A percentile compares a stretch with the other conserved stretches of the same genome.
Evolutionary conservation across 78 protist species (phyloP).

Genomic region (Dictyostelium firmibasis): DNA sequence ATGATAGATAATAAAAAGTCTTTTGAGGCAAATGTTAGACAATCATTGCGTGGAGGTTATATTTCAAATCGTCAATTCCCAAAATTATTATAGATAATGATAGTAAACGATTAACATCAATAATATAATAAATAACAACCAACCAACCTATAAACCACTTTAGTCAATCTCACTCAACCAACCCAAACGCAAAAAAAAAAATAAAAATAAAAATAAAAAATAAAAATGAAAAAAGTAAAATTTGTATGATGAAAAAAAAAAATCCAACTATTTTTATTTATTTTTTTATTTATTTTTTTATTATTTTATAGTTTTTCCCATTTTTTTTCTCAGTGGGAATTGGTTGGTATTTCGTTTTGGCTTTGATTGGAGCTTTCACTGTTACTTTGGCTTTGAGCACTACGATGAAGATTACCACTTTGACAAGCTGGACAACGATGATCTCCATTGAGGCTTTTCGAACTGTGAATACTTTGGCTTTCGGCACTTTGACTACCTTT

Average conservation of each 20-base stretch:
- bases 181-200: not conserved
- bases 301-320: too few relatives aligned
- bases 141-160: too few relatives aligned
- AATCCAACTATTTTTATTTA: not conserved
- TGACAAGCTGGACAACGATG: too few relatives aligned
- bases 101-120: not conserved
- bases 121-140: not conserved
- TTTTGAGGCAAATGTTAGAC: slow-evolving; percentile 80
- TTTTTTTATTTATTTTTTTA: too few relatives aligned
- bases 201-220: not conserved
- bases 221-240: too few relatives aligned
- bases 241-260: too few relatives aligned
- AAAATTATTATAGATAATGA: slow-evolving; percentile 6
- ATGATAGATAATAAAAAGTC: slow-evolving; percentile 73
- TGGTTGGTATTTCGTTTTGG: not conserved
- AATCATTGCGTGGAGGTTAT: slow-evolving; percentile 84
- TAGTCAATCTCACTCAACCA: not conserved
- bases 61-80: slow-evolving; percentile 53
- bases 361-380: not conserved
- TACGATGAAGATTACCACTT: not conserved
- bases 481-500: not conserved
- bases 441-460: too few relatives aligned
- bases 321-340: not conserved
- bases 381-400: not conserved
- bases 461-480: too few relatives aligned